These are phyloP conservation scores for Lactarius psammicola DNA, from an alignment of 768 basidiomycete species.

Conservation along the genomic window DNA sequence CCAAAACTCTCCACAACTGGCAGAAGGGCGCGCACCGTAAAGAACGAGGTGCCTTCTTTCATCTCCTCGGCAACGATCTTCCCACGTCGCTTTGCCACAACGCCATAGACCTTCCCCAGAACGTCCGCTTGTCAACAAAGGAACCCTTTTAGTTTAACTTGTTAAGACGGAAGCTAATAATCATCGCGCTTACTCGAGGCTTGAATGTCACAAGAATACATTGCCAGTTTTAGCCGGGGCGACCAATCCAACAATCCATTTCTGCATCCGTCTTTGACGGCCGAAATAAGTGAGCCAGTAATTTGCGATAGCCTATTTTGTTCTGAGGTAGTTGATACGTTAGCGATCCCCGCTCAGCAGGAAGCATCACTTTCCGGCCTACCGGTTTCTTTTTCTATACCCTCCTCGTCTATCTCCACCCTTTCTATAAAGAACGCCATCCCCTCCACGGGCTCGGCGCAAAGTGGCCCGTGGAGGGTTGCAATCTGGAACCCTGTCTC, in stretches of 20 bases:
- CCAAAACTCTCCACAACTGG: slow-evolving; percentile 98
- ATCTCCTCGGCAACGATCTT: slow-evolving; percentile 95
- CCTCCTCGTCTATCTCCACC: slow-evolving; percentile 58
- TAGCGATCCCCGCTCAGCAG: slow-evolving; percentile 1
- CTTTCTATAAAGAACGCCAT: slow-evolving; percentile 87
- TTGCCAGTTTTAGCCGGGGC: slow-evolving; percentile 92
- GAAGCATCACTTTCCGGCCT: slow-evolving; percentile 31
- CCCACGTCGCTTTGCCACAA: slow-evolving; percentile 88
- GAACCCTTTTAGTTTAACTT: slow-evolving; percentile 18
- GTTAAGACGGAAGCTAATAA: neutral
- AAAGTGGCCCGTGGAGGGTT: slow-evolving; percentile 90
- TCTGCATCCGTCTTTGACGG: slow-evolving; percentile 85
- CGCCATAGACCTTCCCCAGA: slow-evolving; percentile 94
- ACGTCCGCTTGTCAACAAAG: slow-evolving; percentile 71
- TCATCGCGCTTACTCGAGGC: slow-evolving; percentile 73
- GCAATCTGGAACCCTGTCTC: slow-evolving; percentile 96
- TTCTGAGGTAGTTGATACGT: slow-evolving; percentile 44
- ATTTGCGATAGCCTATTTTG: slow-evolving; percentile 81
- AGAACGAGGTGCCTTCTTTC: slow-evolving; percentile 96
- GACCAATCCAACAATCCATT: slow-evolving; percentile 96
- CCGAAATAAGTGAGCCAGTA: slow-evolving; percentile 86
- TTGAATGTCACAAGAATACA: slow-evolving; percentile 99
- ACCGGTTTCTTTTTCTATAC: slow-evolving; percentile 68
- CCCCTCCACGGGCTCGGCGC: slow-evolving; percentile 92
- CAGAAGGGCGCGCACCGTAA: slow-evolving; percentile 84